These are phyloP conservation scores for Rhizopus sp. DNA, from an alignment of 371 early-diverging fungal species.

Conservation along the genomic window DNA sequence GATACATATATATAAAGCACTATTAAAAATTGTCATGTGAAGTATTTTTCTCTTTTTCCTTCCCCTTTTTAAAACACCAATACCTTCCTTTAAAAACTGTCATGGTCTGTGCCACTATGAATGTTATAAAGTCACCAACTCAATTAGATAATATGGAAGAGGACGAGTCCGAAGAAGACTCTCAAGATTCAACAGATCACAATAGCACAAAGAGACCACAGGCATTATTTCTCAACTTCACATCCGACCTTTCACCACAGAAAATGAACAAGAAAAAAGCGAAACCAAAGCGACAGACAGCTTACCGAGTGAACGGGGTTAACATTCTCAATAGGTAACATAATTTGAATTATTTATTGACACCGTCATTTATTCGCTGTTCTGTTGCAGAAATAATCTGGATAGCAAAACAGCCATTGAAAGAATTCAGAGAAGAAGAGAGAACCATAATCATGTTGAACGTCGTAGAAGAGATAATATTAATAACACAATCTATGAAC, in stretches of 20 bases:
- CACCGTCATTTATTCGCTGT: no score
- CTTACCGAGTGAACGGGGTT: conserved; percentile 64
- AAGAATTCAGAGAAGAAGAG: conserved; percentile 62
- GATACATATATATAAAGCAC: no score
- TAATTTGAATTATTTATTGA: no score
- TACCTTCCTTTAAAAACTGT: no score
- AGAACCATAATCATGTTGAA: conserved; percentile 70
- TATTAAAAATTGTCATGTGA: conserved; percentile 11
- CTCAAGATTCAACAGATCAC: conserved; percentile 8
- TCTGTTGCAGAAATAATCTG: conserved; percentile 57
- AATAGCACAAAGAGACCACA: conserved; percentile 18
- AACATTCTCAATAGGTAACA: conserved; percentile 66
- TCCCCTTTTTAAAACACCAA: no score
- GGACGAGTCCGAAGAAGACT: conserved; percentile 19
- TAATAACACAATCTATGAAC: conserved; percentile 55
- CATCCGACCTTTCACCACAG: conserved; percentile 34
- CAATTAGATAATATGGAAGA: conserved; percentile 20
- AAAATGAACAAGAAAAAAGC: conserved; percentile 34
- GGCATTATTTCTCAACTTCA: conserved; percentile 30
- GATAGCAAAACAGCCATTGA: conserved; percentile 65
- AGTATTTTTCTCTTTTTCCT: conserved; percentile 14
- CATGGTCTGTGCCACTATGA: conserved; percentile 24
- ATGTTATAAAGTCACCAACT: conserved; percentile 4
- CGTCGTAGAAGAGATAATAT: conserved; percentile 66
- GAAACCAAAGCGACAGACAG: conserved; percentile 52